phyloP scores from a whole-genome alignment of 139 green algal species.

The Trebouxia sp. region DNA sequence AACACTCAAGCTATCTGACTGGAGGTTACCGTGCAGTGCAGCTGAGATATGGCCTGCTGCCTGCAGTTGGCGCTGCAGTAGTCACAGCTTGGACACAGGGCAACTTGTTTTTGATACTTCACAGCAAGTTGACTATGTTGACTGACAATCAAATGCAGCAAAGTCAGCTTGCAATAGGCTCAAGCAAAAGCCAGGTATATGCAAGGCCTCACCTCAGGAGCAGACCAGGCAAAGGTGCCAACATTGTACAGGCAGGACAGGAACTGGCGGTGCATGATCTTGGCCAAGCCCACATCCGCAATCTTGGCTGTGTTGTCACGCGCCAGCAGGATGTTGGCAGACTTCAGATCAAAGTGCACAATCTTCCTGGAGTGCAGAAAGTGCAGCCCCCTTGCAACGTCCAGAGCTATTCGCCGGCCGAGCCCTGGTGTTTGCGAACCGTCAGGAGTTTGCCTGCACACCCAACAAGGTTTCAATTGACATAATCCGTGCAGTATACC shows the following conservation, averaged over 20 bases:
- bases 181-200: background rate
- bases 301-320: constrained; percentile 37
- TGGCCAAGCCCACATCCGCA: constrained; percentile 34
- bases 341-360: constrained; percentile 27
- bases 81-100: no score
- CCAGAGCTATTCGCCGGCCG: constrained; percentile 24
- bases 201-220: constrained; percentile 42
- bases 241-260: constrained; percentile 28
- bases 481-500: no score
- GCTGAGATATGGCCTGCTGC: no score
- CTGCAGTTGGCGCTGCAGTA: no score
- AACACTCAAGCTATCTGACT: no score
- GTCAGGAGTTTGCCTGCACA: background rate
- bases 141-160: no score
- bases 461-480: background rate
- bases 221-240: constrained; percentile 31
- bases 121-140: no score
- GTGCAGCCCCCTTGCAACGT: constrained; percentile 31
- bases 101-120: no score
- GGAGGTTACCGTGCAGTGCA: no score
- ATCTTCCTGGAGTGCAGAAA: constrained; percentile 41
- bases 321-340: constrained; percentile 33
- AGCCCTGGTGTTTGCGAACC: background rate
- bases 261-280: constrained; percentile 30
- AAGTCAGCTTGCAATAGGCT: background rate